A percentile compares a stretch with the other conserved stretches of the same genome.
Evolutionary conservation across 208 protist genomes (phyloP).

Genomic region (Tetramitus jugosus): DNA sequence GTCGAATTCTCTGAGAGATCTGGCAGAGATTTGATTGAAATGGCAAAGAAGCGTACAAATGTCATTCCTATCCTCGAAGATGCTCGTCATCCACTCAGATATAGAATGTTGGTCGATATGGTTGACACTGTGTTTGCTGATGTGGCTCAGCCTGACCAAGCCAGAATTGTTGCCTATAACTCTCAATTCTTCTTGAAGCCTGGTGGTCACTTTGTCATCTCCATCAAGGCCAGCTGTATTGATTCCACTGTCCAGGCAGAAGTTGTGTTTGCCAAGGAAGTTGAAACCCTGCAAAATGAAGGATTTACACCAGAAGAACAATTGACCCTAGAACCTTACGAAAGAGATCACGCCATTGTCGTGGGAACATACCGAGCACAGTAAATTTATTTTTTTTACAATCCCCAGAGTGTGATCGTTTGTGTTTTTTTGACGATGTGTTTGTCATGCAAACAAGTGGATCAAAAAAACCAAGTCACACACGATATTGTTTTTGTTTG

Average conservation of each 20-base stretch:
- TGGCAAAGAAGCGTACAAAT: constrained; percentile 98
- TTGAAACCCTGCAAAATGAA: constrained; percentile 90
- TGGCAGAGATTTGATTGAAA: constrained; percentile 98
- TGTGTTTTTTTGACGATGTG: no score
- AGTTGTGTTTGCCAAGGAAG: constrained; percentile 94
- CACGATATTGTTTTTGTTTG: no score
- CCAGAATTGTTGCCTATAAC: constrained; percentile 98
- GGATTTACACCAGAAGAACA: constrained; percentile 96
- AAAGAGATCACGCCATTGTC: constrained; percentile 98
- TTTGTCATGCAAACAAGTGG: no score
- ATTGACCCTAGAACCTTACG: constrained; percentile 97
- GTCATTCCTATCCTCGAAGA: constrained; percentile 99
- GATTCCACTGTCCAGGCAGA: constrained; percentile 95
- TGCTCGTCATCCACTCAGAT: constrained; percentile 98
- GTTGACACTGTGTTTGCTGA: constrained; percentile 99
- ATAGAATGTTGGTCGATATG: constrained; percentile 97
- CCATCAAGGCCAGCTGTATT: constrained; percentile 99
- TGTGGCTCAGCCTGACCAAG: constrained; percentile 99
- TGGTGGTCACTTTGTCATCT: constrained; percentile 98
- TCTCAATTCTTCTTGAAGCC: constrained; percentile 98
- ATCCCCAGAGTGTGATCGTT: no score
- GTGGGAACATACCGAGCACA: constrained; percentile 63
- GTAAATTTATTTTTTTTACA: no score
- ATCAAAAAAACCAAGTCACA: no score
- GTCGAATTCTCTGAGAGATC: constrained; percentile 99